Base-by-base conservation (phyloP, 495 filamentous ascomycete species). In the Glonium stellatum region DNA sequence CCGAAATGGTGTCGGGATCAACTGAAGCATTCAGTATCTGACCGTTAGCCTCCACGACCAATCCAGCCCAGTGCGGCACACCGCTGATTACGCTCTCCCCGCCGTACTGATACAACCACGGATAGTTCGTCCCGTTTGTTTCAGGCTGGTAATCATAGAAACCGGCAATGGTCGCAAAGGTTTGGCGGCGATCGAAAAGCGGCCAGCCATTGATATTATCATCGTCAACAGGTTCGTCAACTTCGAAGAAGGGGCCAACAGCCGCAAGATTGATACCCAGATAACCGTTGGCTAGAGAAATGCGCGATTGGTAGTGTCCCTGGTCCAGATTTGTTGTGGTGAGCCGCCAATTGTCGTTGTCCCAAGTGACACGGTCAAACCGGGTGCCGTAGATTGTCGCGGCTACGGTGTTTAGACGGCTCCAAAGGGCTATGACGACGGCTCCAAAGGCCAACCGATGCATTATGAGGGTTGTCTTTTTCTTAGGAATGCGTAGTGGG, bases 81-180 rank as follows among this genome's bases (percentile, higher is more conserved):
- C 88, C 88, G 46, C 80, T 82, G 63, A 90, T 89, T 21, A 86
- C 82, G 58, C 80, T 85, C 67, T 92, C 88, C 25, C 79, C 79
- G 15, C 87, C 87, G 68, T 87, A 85, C 62, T 88, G 80, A 56
- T 81, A 75, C 31, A 90, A 72, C 87, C 88, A 90, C 4, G 75
- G 75, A 64, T 85, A 90, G 67, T 92, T 92, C 8, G 81, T 83
- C 3, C 79, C 77, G 39, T 83, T 86, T 0, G 79, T 84, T 36
- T 73, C 79, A 0, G 76, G 76, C 69, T 90, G 86, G 9, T 74
- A 70, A 60, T 90, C 79, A 59, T 79, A 90, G 70, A 92, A 92
- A 0, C 88, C 88, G 41, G 82, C 79, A 57, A 92, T 81, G 0
- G 87, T 89, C 4, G 85, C 83, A 69, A 92, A 89, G 1, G 84